Conservation (phyloP, 805 yeast genomes). For the Isabelozyma gotoi region DNA sequence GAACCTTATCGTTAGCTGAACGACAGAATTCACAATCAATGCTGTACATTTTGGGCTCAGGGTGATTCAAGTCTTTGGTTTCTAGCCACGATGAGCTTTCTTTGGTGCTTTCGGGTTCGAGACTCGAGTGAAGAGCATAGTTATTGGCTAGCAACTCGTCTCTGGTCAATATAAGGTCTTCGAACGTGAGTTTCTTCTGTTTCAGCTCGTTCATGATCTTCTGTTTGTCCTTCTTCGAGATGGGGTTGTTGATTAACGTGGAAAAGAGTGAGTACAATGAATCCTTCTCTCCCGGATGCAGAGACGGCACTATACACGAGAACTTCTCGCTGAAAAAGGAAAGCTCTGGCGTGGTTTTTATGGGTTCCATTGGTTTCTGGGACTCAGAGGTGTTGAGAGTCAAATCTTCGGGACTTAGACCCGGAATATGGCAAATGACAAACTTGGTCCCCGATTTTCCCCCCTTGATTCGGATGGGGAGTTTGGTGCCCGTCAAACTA, state of each 20-base stretch:
- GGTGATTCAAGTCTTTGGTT: conserved; percentile 53
- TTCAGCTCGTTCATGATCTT: conserved; percentile 32
- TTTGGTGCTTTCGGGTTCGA: too few relatives aligned
- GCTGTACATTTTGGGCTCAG: conserved; percentile 67
- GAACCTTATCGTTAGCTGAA: conserved; percentile 57
- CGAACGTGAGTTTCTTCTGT: conserved; percentile 38
- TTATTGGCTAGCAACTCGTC: conserved; percentile 49
- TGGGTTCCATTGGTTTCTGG: background rate
- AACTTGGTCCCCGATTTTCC: conserved; percentile 43
- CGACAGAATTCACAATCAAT: conserved; percentile 94
- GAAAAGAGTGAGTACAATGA: conserved; percentile 53
- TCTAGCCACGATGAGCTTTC: conserved; percentile 7
- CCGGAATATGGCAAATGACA: conserved; percentile 64
- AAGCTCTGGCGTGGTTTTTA: conserved; percentile 11
- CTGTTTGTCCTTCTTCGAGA: conserved; percentile 56
- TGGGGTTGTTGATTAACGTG: conserved; percentile 56
- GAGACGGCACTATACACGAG: conserved; percentile 45
- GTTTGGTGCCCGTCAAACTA: background rate
- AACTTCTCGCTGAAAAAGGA: conserved; percentile 40
- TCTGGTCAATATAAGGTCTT: conserved; percentile 52
- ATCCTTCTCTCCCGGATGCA: conserved; percentile 66
- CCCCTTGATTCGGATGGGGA: background rate
- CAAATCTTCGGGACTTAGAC: conserved; percentile 51
- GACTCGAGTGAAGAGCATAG: conserved; percentile 57
- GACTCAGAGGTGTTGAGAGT: conserved; percentile 12